Evolutionary conservation across 2,329 filamentous ascomycete species (phyloP), one percentile per base, ranked within the genome.

Genomic region (Pseudogymnoascus sp.): DNA sequence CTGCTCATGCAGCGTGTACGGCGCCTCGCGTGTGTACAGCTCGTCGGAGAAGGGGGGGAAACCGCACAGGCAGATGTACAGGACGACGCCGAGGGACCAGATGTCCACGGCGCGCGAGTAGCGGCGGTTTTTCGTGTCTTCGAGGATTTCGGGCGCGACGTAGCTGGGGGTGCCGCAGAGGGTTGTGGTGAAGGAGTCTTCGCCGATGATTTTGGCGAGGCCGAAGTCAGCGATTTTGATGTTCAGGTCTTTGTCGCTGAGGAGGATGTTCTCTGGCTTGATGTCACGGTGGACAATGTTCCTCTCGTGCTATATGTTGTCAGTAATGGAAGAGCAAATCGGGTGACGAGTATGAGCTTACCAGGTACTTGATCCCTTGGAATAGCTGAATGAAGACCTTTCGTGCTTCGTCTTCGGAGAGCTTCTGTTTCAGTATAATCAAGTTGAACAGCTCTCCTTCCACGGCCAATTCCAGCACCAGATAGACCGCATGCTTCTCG

Each of bases 1-100:
- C 77, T 97, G 93, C 69, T 96, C 88, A 1, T 89, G 89, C 50
- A 97, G 80, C 0, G 83, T 91, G 73, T 91, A 97, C 1, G 95
- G 95, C 68, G 93, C 95, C 50, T 96, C 88, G 37, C 77, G 77
- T 0, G 86, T 87, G 76, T 88, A 90, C 0, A 97, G 85, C 76
- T 99, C 95, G 71, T 99, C 95, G 0, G 91, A 96, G 77, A 99
- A 99, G 0, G 95, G 95, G 4, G 93, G 95, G 72, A 97, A 97
- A 37, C 95, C 95, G 73, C 95, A 97, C 4, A 97, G 83, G 73
- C 92, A 97, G 70, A 97, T 97, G 77, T 97, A 99, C 23, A 99
- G 82, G 3, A 99, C 93, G 2, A 99, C 95, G n/a, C 95, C 95
- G 0, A 97, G 82, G 1, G 93, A 96, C 95, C 95, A 97, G 44